Base-by-base conservation (phyloP, 1,139 yeast species). In the Saccharomyces hybrid region DNA sequence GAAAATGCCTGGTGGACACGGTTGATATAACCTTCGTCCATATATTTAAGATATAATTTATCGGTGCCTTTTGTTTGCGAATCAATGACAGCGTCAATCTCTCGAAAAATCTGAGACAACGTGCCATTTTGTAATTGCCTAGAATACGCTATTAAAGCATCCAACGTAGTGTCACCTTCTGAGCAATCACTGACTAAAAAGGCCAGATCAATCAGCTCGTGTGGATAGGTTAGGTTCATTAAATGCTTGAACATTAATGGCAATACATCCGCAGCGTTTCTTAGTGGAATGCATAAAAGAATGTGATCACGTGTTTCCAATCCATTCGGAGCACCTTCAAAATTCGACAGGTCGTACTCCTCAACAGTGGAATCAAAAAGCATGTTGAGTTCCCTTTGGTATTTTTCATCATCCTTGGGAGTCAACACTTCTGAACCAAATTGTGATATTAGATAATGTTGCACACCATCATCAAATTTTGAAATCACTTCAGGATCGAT, bases 151-250 rank as follows among this genome's bases (percentile, higher is more conserved):
- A 84, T 78, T 20, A 88, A 77, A 1, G 84, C 77, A 55, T 84
- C 84, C 61, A 86, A 70, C 0, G 96, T 88, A 53, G 77, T 76
- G 67, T 91, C 98, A 42, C 77, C 80, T 58, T 84, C 84, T 1
- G 89, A 81, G 64, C 93, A 86, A 70, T 89, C 96, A 53, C 93
- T 84, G 5, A 89, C 93, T 64, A 89, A 75, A 65, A 89, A 88
- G 31, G 93, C 95, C 60, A 89, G 76, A 71, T 89, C 96, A 55
- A 89, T 85, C 60, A 87, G 74, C 29, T 80, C 77, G 67, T 89
- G 96, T 55, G 89, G 90, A 67, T 89, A 89, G 2, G 95, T 85
- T 68, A 89, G 75, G 68, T 88, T 88, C 89, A 86, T 85, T 68
- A 89, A 73, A 70, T 88, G 87, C 65, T 85, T 85, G 72, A 89